Percentiles rank a stretch among this genome's conserved stretches.
phyloP scores from a whole-genome alignment of 2,329 filamentous ascomycete genomes.

The Colletotrichum sp. region DNA sequence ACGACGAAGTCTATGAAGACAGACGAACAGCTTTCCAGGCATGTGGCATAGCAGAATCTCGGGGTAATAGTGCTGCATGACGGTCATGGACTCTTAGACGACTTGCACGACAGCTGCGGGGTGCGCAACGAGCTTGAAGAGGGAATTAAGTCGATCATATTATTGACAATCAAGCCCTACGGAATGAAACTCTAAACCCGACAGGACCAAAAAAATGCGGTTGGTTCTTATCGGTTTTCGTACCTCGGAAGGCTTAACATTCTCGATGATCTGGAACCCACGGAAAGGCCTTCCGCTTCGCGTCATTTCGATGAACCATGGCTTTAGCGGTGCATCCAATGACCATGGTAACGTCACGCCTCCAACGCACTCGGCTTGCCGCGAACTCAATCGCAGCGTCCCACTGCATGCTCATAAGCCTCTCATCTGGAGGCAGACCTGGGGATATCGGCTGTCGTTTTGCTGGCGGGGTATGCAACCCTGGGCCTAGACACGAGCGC shows the following conservation, averaged over 20 bases:
- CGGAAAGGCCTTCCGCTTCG: neutral
- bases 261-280: neutral
- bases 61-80: neutral
- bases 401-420: neutral
- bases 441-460: neutral
- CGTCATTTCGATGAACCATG: neutral
- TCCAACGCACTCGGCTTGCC: neutral
- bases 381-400: neutral
- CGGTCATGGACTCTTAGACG: neutral
- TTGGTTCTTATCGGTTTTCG: neutral
- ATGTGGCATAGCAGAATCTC: neutral
- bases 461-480: conserved; percentile 7
- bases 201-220: neutral
- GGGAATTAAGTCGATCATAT: conserved; percentile 4
- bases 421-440: neutral
- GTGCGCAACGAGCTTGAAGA: neutral
- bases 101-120: neutral
- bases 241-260: neutral
- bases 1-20: neutral
- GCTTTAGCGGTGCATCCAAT: neutral
- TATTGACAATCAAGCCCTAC: neutral
- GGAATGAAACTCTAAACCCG: neutral
- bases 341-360: neutral
- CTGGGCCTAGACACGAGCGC: neutral
- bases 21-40: neutral